Percentiles rank a stretch among this genome's conserved stretches.
phyloP scores from a whole-genome alignment of 306 rosid genomes.

The Calophaca sinica region DNA sequence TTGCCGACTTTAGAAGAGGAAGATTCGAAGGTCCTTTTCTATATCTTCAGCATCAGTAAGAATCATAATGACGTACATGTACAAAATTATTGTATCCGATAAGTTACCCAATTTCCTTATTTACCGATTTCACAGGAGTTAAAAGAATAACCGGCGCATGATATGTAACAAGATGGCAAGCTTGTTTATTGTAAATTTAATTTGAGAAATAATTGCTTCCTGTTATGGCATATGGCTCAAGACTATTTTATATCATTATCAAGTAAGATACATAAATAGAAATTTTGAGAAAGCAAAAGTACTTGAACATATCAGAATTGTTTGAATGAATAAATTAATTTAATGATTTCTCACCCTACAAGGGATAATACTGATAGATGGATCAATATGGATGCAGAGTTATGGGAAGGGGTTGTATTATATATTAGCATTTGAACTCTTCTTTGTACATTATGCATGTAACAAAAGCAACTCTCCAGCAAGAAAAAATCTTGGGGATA shows the following conservation, averaged over 20 bases:
- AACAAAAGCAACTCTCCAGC: conserved; percentile 36
- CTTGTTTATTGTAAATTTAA: background rate
- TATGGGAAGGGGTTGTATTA: background rate
- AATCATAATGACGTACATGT: background rate
- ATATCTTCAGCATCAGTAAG: background rate
- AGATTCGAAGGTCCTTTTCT: conserved; percentile 36
- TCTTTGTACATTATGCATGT: conserved; percentile 25
- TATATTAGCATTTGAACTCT: conserved; percentile 1
- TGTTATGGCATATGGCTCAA: background rate
- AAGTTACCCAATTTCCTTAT: background rate
- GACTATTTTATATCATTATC: background rate
- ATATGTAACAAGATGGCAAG: background rate
- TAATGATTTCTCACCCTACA: no score
- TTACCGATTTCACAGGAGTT: background rate
- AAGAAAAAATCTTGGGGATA: conserved; percentile 35
- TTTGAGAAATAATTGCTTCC: background rate
- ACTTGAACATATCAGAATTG: no score
- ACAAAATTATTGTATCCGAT: conserved; percentile 12
- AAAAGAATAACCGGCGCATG: background rate
- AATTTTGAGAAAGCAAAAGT: no score
- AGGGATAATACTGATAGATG: background rate
- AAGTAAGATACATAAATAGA: no score
- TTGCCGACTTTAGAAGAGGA: conserved; percentile 48
- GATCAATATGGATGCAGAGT: background rate
- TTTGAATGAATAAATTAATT: no score